phyloP scores from a whole-genome alignment of 441 rosid species.

The Gossypium davidsonii region DNA sequence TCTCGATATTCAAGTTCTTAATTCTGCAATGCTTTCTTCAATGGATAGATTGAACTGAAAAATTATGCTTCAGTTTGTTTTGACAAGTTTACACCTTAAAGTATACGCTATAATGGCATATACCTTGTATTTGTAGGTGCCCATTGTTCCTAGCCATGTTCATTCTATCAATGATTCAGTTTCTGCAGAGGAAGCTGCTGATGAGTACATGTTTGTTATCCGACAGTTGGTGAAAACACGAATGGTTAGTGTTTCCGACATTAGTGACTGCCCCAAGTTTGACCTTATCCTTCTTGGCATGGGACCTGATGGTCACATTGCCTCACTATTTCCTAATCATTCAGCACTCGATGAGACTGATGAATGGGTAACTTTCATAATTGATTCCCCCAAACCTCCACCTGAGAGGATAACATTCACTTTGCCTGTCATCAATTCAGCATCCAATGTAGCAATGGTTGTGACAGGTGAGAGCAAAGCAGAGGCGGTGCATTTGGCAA shows the following conservation, averaged over 20 bases:
- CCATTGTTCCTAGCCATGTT: slow-evolving; percentile 64
- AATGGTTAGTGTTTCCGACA: slow-evolving; percentile 53
- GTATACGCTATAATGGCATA: slow-evolving; percentile 16
- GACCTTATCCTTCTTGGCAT: slow-evolving; percentile 87
- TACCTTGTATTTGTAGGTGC: slow-evolving; percentile 43
- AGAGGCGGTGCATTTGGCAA: slow-evolving; percentile 61
- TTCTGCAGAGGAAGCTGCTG: slow-evolving; percentile 80
- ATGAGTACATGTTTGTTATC: slow-evolving; percentile 65
- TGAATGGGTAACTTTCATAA: slow-evolving; percentile 74
- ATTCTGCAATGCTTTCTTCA: not conserved
- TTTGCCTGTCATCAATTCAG: slow-evolving; percentile 83
- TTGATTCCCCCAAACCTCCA: slow-evolving; percentile 75
- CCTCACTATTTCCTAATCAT: slow-evolving; percentile 80
- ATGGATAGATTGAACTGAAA: not conserved
- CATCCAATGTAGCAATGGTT: slow-evolving; percentile 70
- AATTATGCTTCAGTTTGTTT: not conserved
- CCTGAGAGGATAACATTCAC: slow-evolving; percentile 92
- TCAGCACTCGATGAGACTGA: slow-evolving; percentile 45
- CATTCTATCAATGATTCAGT: slow-evolving; percentile 70
- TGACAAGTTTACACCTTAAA: not conserved
- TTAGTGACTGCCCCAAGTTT: slow-evolving; percentile 80
- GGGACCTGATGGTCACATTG: slow-evolving; percentile 89
- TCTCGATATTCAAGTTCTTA: not conserved
- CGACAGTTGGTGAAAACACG: slow-evolving; percentile 68
- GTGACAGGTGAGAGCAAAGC: slow-evolving; percentile 78